These are phyloP conservation scores for Pseudogymnoascus pannorum DNA, from an alignment of 2,329 filamentous ascomycete genomes.

Conservation along the genomic window DNA sequence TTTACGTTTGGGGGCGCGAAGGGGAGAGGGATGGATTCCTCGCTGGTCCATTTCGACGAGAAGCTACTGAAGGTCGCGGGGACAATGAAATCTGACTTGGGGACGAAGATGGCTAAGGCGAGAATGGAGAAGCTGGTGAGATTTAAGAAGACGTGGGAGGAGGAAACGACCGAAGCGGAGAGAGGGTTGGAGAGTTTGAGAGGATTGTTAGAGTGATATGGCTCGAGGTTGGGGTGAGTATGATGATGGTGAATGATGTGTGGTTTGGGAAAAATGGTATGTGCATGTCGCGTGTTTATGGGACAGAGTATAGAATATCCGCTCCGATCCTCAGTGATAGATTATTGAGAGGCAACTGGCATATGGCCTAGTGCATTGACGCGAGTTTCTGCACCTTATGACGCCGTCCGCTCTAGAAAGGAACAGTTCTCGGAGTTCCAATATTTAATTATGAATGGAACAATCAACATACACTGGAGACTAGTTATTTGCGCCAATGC, in stretches of 20 bases:
- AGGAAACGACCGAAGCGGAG: constrained; percentile 37
- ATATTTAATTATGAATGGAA: not conserved
- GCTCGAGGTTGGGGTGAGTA: not conserved
- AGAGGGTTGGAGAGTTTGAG: constrained; percentile 14
- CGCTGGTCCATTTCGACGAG: constrained; percentile 67
- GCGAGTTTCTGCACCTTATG: not conserved
- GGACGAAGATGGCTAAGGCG: constrained; percentile 44
- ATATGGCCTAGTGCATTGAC: not conserved
- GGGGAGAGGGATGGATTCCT: constrained; percentile 50
- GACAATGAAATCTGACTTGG: constrained; percentile 58
- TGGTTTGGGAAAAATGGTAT: not conserved
- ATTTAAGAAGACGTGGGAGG: constrained; percentile 52
- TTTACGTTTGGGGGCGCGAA: constrained; percentile 71
- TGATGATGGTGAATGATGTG: not conserved
- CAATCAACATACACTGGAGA: not conserved
- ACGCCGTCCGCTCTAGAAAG: not conserved
- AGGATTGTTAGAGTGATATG: not conserved
- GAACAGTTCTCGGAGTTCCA: not conserved
- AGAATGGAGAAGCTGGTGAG: constrained; percentile 44
- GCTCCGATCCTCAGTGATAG: not conserved
- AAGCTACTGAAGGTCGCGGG: constrained; percentile 60
- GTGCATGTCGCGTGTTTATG: not conserved
- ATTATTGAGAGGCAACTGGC: not conserved
- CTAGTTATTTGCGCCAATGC: not conserved
- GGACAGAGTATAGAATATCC: not conserved